phyloP scores from a whole-genome alignment of 805 yeast species.

The Yarrowia sp. region DNA sequence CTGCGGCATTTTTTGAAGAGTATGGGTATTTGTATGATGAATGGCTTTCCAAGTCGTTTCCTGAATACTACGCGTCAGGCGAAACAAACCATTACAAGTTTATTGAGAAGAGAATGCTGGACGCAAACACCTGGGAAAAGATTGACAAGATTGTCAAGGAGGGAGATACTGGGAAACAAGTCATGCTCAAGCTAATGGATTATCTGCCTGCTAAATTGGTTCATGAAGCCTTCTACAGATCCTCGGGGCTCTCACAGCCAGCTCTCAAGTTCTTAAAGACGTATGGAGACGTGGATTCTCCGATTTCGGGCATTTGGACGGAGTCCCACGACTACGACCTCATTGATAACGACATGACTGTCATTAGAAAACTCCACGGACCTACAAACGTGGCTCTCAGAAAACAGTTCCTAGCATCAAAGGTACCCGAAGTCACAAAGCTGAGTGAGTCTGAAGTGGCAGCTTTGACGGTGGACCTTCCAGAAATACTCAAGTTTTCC shows the following conservation, averaged over 20 bases:
- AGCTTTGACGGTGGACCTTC: background rate
- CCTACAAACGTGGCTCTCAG: background rate
- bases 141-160: background rate
- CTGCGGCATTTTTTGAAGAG: background rate
- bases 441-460: too few relatives aligned
- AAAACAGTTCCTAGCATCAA: background rate
- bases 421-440: too few relatives aligned
- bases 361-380: background rate
- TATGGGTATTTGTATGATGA: background rate
- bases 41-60: conserved; percentile 4
- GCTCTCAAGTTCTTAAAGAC: conserved; percentile 12
- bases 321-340: background rate
- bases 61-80: conserved; percentile 5
- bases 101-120: background rate
- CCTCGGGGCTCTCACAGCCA: conserved; percentile 2
- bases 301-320: conserved; percentile 9
- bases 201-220: conserved; percentile 1
- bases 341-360: background rate
- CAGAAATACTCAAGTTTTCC: background rate
- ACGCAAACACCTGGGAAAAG: background rate
- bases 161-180: background rate
- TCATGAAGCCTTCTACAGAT: conserved; percentile 18
- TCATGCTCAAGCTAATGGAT: background rate
- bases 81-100: background rate
- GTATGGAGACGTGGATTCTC: background rate